Conservation (phyloP, 1,284 basidiomycete genomes). For the Trametes hirsuta region DNA sequence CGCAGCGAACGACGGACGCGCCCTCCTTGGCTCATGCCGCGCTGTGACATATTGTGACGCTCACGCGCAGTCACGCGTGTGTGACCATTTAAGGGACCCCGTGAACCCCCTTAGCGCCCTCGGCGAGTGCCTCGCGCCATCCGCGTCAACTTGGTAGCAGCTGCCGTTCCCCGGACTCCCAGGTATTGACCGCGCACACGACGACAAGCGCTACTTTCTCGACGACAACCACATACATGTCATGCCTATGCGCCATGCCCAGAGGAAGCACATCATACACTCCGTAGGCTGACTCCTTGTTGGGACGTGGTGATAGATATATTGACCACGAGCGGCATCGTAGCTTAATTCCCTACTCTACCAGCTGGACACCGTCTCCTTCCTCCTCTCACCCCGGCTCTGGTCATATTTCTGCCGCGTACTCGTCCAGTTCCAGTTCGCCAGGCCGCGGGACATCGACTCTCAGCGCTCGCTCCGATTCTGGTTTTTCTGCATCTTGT, state of each 20-base stretch:
- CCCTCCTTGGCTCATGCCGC: slow-evolving; percentile 6
- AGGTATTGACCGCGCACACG: slow-evolving; percentile 11
- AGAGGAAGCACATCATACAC: slow-evolving; percentile 74
- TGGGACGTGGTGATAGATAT: not conserved
- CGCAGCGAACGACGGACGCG: slow-evolving; percentile 11
- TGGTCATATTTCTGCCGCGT: slow-evolving; percentile 59
- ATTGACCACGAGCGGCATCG: not conserved
- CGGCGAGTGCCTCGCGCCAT: slow-evolving; percentile 1
- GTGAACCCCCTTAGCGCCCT: slow-evolving; percentile 1
- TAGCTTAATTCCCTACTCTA: slow-evolving; percentile 73
- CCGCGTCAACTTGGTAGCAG: slow-evolving; percentile 7
- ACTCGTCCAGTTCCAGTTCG: slow-evolving; percentile 63
- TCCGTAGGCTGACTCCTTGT: slow-evolving; percentile 51
- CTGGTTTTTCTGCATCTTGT: slow-evolving; percentile 60
- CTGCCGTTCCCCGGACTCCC: slow-evolving; percentile 1
- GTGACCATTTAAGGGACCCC: slow-evolving; percentile 22
- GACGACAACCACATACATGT: slow-evolving; percentile 46
- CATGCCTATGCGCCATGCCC: slow-evolving; percentile 75
- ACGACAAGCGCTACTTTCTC: slow-evolving; percentile 14
- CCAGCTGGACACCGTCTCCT: slow-evolving; percentile 73
- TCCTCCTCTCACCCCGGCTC: slow-evolving; percentile 71
- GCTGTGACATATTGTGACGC: slow-evolving; percentile 15
- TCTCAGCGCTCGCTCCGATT: slow-evolving; percentile 61
- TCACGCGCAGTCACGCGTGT: slow-evolving; percentile 27
- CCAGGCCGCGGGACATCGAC: slow-evolving; percentile 66